These are phyloP conservation scores for Candida quercuum DNA, from an alignment of 805 yeast species.

Conservation along the genomic window DNA sequence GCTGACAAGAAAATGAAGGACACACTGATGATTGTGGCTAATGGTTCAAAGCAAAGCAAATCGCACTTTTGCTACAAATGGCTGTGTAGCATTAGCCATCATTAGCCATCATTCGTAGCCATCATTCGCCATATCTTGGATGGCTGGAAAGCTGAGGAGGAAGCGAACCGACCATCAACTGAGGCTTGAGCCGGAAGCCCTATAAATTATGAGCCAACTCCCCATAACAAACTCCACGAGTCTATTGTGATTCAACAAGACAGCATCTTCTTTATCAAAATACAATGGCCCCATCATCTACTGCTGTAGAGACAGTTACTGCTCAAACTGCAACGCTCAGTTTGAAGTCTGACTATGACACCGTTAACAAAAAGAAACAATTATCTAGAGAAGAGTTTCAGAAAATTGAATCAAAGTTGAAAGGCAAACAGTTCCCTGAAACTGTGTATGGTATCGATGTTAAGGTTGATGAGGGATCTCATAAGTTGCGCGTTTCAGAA, in stretches of 20 bases:
- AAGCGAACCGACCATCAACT: too few relatives aligned
- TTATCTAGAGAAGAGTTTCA: background rate
- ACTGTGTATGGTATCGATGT: conserved; percentile 1
- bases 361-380: background rate
- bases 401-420: background rate
- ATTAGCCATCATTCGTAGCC: too few relatives aligned
- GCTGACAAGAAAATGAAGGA: too few relatives aligned
- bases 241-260: background rate
- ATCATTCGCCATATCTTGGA: too few relatives aligned
- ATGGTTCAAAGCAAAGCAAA: too few relatives aligned
- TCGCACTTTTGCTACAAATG: too few relatives aligned
- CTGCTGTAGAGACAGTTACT: background rate
- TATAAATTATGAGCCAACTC: background rate
- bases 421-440: background rate
- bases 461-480: background rate
- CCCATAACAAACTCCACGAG: background rate
- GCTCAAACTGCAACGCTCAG: background rate
- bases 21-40: too few relatives aligned
- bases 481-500: background rate
- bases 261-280: background rate
- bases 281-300: background rate
- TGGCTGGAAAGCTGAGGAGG: too few relatives aligned
- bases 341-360: background rate
- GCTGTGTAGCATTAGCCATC: too few relatives aligned
- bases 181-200: too few relatives aligned